Evolutionary conservation across 1,139 yeast genomes (phyloP).

Genomic region (Debaryomyces sp.): DNA sequence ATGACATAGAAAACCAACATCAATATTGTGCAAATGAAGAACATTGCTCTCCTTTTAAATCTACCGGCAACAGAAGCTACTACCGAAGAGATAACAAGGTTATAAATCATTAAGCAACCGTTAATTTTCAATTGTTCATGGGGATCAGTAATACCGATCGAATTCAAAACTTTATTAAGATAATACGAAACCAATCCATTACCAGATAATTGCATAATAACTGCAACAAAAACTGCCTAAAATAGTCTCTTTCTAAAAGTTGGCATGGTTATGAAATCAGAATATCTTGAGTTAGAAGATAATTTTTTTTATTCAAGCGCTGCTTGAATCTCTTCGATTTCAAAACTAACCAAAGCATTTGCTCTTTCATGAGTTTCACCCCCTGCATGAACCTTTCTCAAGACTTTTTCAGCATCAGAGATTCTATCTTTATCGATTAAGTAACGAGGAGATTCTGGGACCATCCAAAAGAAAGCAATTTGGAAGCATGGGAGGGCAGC

Average conservation of each 20-base stretch:
- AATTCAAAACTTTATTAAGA: conserved; percentile 47
- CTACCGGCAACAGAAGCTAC: conserved; percentile 32
- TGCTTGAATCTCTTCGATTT: conserved; percentile 46
- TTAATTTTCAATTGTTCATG: conserved; percentile 50
- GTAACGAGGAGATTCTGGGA: conserved; percentile 54
- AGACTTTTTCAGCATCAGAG: conserved; percentile 41
- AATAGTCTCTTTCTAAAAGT: conserved; percentile 49
- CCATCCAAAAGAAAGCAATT: conserved; percentile 28
- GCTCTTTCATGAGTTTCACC: conserved; percentile 30
- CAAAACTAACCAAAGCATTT: conserved; percentile 43
- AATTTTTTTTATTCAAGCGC: conserved; percentile 40
- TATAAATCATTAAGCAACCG: conserved; percentile 46
- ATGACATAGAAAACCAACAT: conserved; percentile 43
- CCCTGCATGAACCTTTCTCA: conserved; percentile 47
- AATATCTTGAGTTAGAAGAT: conserved; percentile 28
- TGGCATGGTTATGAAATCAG: conserved; percentile 36
- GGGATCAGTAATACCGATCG: conserved; percentile 51
- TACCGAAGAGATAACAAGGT: conserved; percentile 35
- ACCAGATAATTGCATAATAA: conserved; percentile 52
- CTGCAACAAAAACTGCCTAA: conserved; percentile 33
- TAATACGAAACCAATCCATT: conserved; percentile 57
- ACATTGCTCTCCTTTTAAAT: conserved; percentile 49
- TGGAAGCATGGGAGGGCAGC: conserved; percentile 35
- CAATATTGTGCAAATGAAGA: conserved; percentile 34
- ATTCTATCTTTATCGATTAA: conserved; percentile 37